Base-by-base conservation (phyloP, 1,284 basidiomycete genomes). In the Austropuccinia psidii region DNA sequence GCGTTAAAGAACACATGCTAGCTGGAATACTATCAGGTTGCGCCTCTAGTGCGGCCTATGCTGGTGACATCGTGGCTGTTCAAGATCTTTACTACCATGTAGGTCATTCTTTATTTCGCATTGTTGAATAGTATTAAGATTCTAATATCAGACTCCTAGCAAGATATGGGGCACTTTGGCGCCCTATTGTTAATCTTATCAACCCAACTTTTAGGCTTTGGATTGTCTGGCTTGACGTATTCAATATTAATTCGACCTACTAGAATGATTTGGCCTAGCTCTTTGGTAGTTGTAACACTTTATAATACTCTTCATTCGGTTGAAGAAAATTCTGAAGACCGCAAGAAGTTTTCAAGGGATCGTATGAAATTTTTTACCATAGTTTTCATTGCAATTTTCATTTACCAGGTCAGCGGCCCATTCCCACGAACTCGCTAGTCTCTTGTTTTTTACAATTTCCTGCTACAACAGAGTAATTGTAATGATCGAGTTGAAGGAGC, bases 191-290 rank as follows among this genome's bases (percentile, higher is more conserved):
- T 85, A 1, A 80, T 86, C 1, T 80, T 85, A 58, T 82, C 83
- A 3, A 85, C 84, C 1, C 85, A 86, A 76, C 81, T 84, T 58
- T 82, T 85, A 31, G 85, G 84, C 1, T 85, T 85, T 72, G 84
- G 84, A 0, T 78, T 85, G 3, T 82, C 82, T 8, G 84, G 84
- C 74, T 37, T 79, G n/a, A 80, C 81, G 41, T 80, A 80, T 33
- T 67, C 68, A 4, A 57, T 75, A 21, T 73, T 81, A 19, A 77
- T 82, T 8, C 78, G 81, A 43, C 80, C 80, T 2, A 78, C 79
- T 4, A 76, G 76, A 24, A 80, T 80, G 80, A 65, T 81, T 31
- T 80, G 77, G 70, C 77, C 77, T 1, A 72, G 76, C 47, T 75
- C 80, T 15, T 75, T 82, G 17, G 81, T 82, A 15, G 77, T 79